These are phyloP conservation scores for Terana coerulea DNA, from an alignment of 768 basidiomycete species.

Conservation along the genomic window DNA sequence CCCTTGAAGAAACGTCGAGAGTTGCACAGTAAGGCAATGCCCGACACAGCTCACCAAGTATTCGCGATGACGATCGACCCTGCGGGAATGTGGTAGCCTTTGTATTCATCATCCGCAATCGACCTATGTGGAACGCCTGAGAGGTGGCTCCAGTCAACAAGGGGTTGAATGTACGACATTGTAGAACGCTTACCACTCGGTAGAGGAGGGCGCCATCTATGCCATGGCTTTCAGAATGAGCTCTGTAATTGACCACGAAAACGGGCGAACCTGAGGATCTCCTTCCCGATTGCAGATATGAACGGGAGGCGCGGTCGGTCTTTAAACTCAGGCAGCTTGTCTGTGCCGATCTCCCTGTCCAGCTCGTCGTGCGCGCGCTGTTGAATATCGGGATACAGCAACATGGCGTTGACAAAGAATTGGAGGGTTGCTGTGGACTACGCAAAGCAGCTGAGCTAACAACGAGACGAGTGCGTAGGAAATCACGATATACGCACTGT, in stretches of 20 bases:
- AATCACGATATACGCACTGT: too few species aligned
- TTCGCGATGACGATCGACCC: constrained; percentile 25
- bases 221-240: background rate
- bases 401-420: background rate
- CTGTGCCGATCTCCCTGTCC: background rate
- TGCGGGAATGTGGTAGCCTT: constrained; percentile 29
- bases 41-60: constrained; percentile 19
- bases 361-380: background rate
- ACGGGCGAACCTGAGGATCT: background rate
- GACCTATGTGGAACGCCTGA: constrained; percentile 24
- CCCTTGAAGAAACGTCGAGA: constrained; percentile 33
- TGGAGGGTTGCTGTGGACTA: background rate
- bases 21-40: constrained; percentile 26
- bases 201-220: background rate
- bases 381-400: background rate
- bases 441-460: too few species aligned
- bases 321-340: background rate
- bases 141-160: too few species aligned
- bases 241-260: background rate
- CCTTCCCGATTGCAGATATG: background rate
- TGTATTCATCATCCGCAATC: constrained; percentile 25
- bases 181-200: background rate
- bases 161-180: too few species aligned
- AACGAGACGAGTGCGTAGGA: too few species aligned
- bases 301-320: background rate